Percentiles rank a stretch among this genome's conserved stretches.
These are phyloP conservation scores for Clonostachys rosea DNA, from an alignment of 2,329 filamentous ascomycete genomes.

Conservation along the genomic window DNA sequence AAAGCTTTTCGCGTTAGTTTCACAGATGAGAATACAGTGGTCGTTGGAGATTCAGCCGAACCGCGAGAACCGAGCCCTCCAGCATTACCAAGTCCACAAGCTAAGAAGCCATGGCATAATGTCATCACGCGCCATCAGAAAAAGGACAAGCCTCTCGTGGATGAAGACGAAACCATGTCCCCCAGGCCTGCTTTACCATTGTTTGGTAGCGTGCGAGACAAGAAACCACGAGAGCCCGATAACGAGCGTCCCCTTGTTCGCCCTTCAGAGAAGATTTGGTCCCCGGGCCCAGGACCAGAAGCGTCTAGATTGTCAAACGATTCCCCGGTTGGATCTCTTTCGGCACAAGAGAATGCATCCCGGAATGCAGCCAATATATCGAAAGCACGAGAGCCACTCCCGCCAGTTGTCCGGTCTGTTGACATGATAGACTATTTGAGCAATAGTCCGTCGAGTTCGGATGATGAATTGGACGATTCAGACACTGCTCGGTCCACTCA, in stretches of 20 bases:
- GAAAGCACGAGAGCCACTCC: slow-evolving; percentile 58
- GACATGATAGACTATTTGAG: slow-evolving; percentile 62
- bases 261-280: slow-evolving; percentile 33
- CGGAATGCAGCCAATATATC: slow-evolving; percentile 53
- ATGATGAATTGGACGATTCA: slow-evolving; percentile 15
- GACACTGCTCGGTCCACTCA: background rate
- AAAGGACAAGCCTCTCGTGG: slow-evolving; percentile 37
- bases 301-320: slow-evolving; percentile 33
- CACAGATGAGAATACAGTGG: slow-evolving; percentile 57
- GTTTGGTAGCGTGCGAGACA: slow-evolving; percentile 70
- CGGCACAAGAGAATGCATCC: slow-evolving; percentile 47
- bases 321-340: slow-evolving; percentile 48
- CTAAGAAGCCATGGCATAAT: slow-evolving; percentile 45
- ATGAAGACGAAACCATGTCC: slow-evolving; percentile 68
- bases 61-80: slow-evolving; percentile 31
- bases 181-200: slow-evolving; percentile 70
- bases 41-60: slow-evolving; percentile 43
- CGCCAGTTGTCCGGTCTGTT: slow-evolving; percentile 65
- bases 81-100: slow-evolving; percentile 24
- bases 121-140: slow-evolving; percentile 41
- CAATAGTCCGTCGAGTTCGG: slow-evolving; percentile 36
- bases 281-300: slow-evolving; percentile 11
- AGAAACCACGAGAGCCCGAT: slow-evolving; percentile 45
- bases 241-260: slow-evolving; percentile 53
- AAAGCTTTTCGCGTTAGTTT: slow-evolving; percentile 75